These are phyloP conservation scores for Cyberlindnera amylophila DNA, from an alignment of 805 yeast genomes.

Conservation along the genomic window DNA sequence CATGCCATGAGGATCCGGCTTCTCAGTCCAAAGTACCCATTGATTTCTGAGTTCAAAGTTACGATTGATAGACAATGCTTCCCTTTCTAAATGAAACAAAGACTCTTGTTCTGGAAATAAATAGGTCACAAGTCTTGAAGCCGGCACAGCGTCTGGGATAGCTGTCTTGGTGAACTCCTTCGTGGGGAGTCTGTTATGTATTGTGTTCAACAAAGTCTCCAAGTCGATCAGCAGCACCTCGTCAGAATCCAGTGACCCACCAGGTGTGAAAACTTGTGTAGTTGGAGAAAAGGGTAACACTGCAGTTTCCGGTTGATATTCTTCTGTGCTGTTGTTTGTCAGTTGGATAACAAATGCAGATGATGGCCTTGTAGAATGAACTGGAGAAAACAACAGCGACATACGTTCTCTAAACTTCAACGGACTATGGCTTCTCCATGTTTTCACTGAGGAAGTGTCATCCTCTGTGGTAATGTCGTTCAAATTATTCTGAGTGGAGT, in stretches of 20 bases:
- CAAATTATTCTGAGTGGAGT: background rate
- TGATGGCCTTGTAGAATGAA: too few species aligned
- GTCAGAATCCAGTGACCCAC: background rate
- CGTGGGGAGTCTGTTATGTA: slow-evolving; percentile 5
- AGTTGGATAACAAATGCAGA: background rate
- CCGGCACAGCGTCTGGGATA: slow-evolving; percentile 4
- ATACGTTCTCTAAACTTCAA: slow-evolving; percentile 9
- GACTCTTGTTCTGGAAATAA: slow-evolving; percentile 8
- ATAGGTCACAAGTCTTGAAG: slow-evolving; percentile 5
- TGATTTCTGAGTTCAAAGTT: slow-evolving; percentile 1
- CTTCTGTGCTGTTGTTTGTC: background rate
- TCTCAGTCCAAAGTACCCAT: slow-evolving; percentile 6
- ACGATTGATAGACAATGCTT: background rate
- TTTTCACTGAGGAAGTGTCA: background rate
- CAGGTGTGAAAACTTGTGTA: background rate
- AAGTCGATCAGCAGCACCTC: slow-evolving; percentile 1
- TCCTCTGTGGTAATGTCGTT: background rate
- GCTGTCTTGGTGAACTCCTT: background rate
- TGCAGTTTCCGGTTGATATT: background rate
- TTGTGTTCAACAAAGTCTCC: slow-evolving; percentile 11
- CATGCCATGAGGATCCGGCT: background rate
- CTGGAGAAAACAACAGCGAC: slow-evolving; percentile 6
- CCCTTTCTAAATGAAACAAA: slow-evolving; percentile 6
- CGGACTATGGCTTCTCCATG: slow-evolving; percentile 8
- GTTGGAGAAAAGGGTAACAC: background rate